phyloP scores from a whole-genome alignment of 176 grass and related monocot genomes.

The Oryza meridionalis region DNA sequence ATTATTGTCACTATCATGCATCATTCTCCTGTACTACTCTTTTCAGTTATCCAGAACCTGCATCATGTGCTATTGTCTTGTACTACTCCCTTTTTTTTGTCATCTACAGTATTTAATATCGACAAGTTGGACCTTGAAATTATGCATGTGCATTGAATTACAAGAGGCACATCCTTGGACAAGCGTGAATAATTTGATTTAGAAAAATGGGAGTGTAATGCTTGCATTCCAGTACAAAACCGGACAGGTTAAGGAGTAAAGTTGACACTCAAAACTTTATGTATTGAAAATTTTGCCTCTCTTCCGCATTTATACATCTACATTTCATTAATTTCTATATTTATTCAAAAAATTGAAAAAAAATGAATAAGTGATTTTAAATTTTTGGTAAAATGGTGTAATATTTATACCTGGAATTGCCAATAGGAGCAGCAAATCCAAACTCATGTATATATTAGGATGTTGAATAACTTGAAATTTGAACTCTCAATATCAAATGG shows the following conservation, averaged over 20 bases:
- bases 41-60: background rate
- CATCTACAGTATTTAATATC: background rate
- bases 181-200: too few relatives aligned
- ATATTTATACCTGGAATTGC: background rate
- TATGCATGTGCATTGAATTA: background rate
- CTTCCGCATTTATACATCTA: background rate
- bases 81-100: background rate
- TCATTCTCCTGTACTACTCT: background rate
- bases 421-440: background rate
- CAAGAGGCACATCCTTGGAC: background rate
- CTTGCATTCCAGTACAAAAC: background rate
- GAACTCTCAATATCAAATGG: background rate
- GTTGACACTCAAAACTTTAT: background rate
- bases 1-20: background rate
- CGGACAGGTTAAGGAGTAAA: background rate
- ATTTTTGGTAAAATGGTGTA: background rate
- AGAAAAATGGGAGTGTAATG: background rate
- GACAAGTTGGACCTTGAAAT: too few relatives aligned
- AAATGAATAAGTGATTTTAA: background rate
- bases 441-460: background rate
- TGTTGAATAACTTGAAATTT: slow-evolving; percentile 14
- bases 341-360: background rate
- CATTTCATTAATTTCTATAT: background rate
- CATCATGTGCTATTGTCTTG: background rate
- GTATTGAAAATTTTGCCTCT: background rate